Conservation (phyloP, 2,329 filamentous ascomycete genomes). For the Catunica adiposa region DNA sequence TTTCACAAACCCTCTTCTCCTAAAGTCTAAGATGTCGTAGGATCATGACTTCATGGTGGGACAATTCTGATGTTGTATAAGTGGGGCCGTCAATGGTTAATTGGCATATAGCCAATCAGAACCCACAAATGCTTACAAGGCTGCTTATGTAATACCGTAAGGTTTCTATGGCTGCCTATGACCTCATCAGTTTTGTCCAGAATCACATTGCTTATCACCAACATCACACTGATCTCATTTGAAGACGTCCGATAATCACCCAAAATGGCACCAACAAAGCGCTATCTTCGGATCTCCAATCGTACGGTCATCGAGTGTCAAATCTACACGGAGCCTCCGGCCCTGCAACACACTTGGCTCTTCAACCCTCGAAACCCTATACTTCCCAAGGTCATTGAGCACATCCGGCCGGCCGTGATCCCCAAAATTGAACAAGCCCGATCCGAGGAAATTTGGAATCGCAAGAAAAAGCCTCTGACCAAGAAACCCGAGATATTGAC, state of each 20-base stretch:
- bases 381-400: slow-evolving; percentile 67
- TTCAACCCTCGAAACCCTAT: slow-evolving; percentile 60
- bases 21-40: not conserved
- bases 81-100: not conserved
- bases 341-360: slow-evolving; percentile 68
- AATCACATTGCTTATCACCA: not conserved
- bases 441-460: slow-evolving; percentile 37
- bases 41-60: not conserved
- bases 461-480: slow-evolving; percentile 55
- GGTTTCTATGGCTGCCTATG: no score
- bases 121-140: not conserved
- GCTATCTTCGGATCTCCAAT: slow-evolving; percentile 82
- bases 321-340: slow-evolving; percentile 86
- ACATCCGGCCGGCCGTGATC: slow-evolving; percentile 68
- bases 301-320: slow-evolving; percentile 92
- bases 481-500: slow-evolving; percentile 61
- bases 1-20: not conserved
- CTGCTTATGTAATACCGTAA: not conserved
- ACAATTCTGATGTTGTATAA: not conserved
- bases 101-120: not conserved
- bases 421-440: slow-evolving; percentile 84
- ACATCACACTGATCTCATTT: not conserved
- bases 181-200: no score
- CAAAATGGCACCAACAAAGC: slow-evolving; percentile 68
- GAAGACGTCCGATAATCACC: not conserved